phyloP scores from a whole-genome alignment of 495 filamentous ascomycete species.

The Aspergillus nidulans region DNA sequence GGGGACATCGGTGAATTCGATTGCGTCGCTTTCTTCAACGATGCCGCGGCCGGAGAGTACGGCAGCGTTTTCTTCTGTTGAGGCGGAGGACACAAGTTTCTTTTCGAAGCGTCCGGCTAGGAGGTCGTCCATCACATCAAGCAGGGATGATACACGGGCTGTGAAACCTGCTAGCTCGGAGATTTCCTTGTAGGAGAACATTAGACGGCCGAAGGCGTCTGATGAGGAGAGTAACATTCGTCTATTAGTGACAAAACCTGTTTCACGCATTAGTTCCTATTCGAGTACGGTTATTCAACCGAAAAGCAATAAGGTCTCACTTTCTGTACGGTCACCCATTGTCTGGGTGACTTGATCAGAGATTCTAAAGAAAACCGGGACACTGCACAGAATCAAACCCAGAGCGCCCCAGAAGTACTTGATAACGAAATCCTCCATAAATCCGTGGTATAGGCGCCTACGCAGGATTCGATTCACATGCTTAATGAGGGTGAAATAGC shows the following conservation, averaged over 20 bases:
- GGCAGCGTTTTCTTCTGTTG: constrained; percentile 68
- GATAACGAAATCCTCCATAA: constrained; percentile 99
- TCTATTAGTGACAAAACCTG: constrained; percentile 87
- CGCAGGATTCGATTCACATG: constrained; percentile 95
- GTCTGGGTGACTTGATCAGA: constrained; percentile 67
- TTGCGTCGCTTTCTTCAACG: constrained; percentile 72
- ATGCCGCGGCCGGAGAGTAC: constrained; percentile 75
- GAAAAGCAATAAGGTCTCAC: constrained; percentile 35
- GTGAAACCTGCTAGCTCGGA: constrained; percentile 94
- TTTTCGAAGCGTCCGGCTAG: constrained; percentile 86
- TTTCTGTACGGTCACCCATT: constrained; percentile 89
- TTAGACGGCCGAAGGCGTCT: constrained; percentile 91
- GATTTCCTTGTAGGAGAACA: constrained; percentile 98
- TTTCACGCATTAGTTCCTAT: not conserved
- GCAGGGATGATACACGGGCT: constrained; percentile 77
- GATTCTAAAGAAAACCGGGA: constrained; percentile 92
- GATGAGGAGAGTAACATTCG: constrained; percentile 86
- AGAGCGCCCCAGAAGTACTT: constrained; percentile 99
- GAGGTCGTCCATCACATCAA: constrained; percentile 94
- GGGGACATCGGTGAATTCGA: constrained; percentile 87
- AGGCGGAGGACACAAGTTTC: constrained; percentile 86
- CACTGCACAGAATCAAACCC: constrained; percentile 87
- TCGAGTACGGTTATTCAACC: not conserved
- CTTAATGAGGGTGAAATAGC: constrained; percentile 97
- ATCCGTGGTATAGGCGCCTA: constrained; percentile 84